A percentile compares a stretch with the other conserved stretches of the same genome.
Conservation (phyloP, 768 basidiomycete species). For the Cubamyces lactineus region DNA sequence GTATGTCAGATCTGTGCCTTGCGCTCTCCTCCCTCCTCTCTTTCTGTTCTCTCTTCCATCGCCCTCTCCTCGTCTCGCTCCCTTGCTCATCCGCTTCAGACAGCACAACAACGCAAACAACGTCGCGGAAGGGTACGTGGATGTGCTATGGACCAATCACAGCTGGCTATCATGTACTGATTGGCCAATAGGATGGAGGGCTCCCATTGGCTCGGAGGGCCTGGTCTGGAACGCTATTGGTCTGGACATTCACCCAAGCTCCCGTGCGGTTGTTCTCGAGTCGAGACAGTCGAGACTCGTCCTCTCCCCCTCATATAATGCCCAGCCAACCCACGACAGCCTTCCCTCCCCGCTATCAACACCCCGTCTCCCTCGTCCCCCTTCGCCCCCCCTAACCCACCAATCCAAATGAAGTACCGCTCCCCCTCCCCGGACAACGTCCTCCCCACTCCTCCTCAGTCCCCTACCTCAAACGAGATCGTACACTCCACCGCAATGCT, state of each 20-base stretch:
- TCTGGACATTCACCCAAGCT: slow-evolving; percentile 29
- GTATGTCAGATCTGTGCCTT: too few species aligned
- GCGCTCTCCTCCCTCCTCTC: not conserved
- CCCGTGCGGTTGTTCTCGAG: slow-evolving; percentile 28
- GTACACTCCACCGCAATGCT: slow-evolving; percentile 49
- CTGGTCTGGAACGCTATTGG: slow-evolving; percentile 31
- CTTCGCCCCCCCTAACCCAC: slow-evolving; percentile 8
- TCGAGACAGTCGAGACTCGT: slow-evolving; percentile 33
- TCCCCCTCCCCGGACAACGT: slow-evolving; percentile 27
- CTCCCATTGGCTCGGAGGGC: slow-evolving; percentile 31
- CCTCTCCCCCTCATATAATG: slow-evolving; percentile 27
- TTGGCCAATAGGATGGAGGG: slow-evolving; percentile 23
- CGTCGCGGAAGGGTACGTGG: not conserved
- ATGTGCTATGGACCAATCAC: slow-evolving; percentile 15
- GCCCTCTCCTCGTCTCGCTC: not conserved
- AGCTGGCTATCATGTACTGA: slow-evolving; percentile 15
- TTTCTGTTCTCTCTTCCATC: not conserved
- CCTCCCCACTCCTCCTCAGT: slow-evolving; percentile 38
- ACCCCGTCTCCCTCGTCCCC: slow-evolving; percentile 23
- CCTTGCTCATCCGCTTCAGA: not conserved
- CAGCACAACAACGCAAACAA: not conserved
- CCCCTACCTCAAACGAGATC: slow-evolving; percentile 31
- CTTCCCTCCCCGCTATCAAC: slow-evolving; percentile 32
- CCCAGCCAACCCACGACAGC: slow-evolving; percentile 22
- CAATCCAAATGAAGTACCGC: slow-evolving; percentile 28